Percentiles rank a stretch among this genome's conserved stretches.
Evolutionary conservation across 345 rosid species (phyloP).

Genomic region (Trapa bicornis): DNA sequence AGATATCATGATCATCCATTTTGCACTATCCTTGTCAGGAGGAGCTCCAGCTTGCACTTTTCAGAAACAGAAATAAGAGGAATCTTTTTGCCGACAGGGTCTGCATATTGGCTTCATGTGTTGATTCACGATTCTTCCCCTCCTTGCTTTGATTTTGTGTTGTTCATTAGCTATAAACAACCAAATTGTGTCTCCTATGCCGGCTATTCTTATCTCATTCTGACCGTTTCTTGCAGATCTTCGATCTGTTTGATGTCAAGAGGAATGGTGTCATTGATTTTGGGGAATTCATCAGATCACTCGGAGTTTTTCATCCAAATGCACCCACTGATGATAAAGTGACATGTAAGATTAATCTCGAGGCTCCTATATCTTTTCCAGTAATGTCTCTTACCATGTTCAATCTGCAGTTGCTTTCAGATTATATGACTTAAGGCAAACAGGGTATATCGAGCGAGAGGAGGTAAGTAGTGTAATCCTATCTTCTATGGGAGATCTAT

Average conservation of each 20-base stretch:
- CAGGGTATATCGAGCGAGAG: slow-evolving; percentile 78
- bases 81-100: slow-evolving; percentile 94
- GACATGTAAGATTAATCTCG: slow-evolving; percentile 34
- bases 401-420: slow-evolving; percentile 59
- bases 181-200: too few relatives aligned
- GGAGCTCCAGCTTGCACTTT: slow-evolving; percentile 85
- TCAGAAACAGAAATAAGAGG: slow-evolving; percentile 53
- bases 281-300: slow-evolving; percentile 81
- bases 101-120: not conserved
- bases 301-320: slow-evolving; percentile 73
- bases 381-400: not conserved
- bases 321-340: slow-evolving; percentile 59
- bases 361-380: not conserved
- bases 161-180: too few relatives aligned
- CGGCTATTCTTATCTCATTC: too few relatives aligned
- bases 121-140: too few relatives aligned
- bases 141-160: too few relatives aligned
- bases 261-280: slow-evolving; percentile 85
- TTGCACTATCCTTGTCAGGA: slow-evolving; percentile 30
- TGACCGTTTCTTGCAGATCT: slow-evolving; percentile 29
- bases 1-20: too few relatives aligned
- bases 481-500: too few relatives aligned
- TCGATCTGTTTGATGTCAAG: slow-evolving; percentile 77
- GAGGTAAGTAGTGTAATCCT: slow-evolving; percentile 39
- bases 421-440: slow-evolving; percentile 68